Base-by-base conservation (phyloP, 495 filamentous ascomycete species). In the Aspergillus carlsbadensis region DNA sequence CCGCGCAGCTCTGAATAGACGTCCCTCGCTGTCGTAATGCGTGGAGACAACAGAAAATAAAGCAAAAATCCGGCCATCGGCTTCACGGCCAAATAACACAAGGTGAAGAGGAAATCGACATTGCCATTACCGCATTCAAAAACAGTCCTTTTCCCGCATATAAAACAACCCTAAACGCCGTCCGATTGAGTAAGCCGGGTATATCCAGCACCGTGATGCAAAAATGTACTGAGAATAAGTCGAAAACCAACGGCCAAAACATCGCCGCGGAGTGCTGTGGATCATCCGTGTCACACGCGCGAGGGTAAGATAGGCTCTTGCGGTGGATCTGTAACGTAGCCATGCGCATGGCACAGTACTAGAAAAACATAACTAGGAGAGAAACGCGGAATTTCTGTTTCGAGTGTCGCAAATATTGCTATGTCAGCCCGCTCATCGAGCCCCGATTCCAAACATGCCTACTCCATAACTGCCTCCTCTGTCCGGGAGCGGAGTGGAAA, bases 181-280 rank as follows among this genome's bases (percentile, higher is more conserved):
- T 75, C 73, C 74, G 56, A 73, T 68, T 65, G 64, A 75, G 69
- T 68, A 76, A 78, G 71, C 74, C 75, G 74, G 75, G 75, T 78
- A 78, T 78, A 78, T 78, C 75, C 75, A 77, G 75, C 75, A 78
- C 75, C 75, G 67, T 74, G 63, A 78, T 78, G 75, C 75, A 78
- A 76, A 65, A 74, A 75, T 72, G 69, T 75, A 78, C 71, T 65
- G 70, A 74, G 68, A 74, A 74, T 55, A 62, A 56, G 41, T 66
- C 46, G 51, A 57, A 55, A 52, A 55, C 57, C 54, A 47, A 63
- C 54, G 60, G 54, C 57, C 55, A 49, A 52, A 44, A 35, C 45
- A 33, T 52, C 53, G 62, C 37, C 51, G 21, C 54, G 58, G 43
- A 51, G 36, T 21, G n/a, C 54, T 26, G 53, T 34, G 10, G 31